Evolutionary conservation across 148 eudicot species (phyloP).

Genomic region (Rhododendron henanense): DNA sequence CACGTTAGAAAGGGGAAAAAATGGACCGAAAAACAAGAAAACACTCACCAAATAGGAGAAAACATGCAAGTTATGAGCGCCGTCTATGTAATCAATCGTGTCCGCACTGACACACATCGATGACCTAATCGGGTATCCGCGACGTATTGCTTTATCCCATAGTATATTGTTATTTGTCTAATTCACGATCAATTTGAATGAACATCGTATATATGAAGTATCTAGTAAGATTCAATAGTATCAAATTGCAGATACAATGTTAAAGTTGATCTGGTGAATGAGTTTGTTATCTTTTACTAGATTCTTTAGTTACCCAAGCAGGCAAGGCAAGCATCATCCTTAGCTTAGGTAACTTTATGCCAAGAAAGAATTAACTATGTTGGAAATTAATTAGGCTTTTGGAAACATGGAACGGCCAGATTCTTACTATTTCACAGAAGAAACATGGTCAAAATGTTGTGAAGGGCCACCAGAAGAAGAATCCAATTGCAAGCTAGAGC

Average conservation of each 20-base stretch:
- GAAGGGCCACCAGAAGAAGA: neutral
- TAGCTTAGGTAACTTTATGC: neutral
- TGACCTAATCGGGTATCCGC: neutral
- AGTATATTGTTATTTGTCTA: too few species aligned
- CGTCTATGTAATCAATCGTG: neutral
- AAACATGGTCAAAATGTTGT: neutral
- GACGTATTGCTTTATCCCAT: neutral
- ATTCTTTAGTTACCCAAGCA: neutral
- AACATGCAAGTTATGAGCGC: neutral
- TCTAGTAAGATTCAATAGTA: neutral
- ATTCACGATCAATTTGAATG: neutral
- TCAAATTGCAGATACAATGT: neutral
- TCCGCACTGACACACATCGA: neutral
- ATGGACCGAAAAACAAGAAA: neutral
- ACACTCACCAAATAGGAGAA: neutral
- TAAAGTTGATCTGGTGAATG: neutral
- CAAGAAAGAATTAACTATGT: neutral
- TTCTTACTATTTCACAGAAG: neutral
- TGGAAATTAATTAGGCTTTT: neutral
- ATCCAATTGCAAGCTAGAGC: neutral
- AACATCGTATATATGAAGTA: neutral
- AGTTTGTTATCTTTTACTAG: neutral
- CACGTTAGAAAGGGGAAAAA: neutral
- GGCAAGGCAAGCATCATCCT: neutral
- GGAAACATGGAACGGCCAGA: neutral